Percentiles rank a stretch among this genome's conserved stretches.
These are phyloP conservation scores for Porodaedalea pini DNA, from an alignment of 1,284 basidiomycete genomes.

Conservation along the genomic window DNA sequence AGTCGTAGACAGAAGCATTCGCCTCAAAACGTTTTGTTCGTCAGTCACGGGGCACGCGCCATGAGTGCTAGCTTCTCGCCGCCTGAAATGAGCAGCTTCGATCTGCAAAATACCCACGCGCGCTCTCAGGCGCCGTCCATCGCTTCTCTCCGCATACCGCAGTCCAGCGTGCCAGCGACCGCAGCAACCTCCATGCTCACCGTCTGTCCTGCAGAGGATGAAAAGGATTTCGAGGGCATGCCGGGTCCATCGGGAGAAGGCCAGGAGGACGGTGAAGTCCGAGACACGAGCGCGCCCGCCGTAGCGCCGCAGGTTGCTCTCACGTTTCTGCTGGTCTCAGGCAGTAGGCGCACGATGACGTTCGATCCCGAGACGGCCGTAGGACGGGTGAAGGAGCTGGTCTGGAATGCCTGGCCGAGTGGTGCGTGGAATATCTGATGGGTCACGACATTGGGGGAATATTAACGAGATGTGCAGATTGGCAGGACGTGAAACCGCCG, in stretches of 20 bases:
- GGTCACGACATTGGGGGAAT: not conserved
- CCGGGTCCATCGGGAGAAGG: not conserved
- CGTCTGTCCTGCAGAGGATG: conserved; percentile 18
- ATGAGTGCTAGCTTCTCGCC: not conserved
- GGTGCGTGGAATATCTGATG: conserved; percentile 43
- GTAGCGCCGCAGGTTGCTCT: conserved; percentile 59
- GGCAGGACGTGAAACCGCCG: conserved; percentile 77
- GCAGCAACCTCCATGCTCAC: conserved; percentile 21
- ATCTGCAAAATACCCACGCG: not conserved
- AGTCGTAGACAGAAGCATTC: too few relatives aligned
- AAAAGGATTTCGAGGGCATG: not conserved
- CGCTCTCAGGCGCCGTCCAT: conserved; percentile 13
- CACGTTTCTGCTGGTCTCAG: conserved; percentile 75
- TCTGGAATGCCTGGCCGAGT: conserved; percentile 80
- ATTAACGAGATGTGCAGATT: conserved; percentile 46
- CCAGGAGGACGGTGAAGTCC: not conserved
- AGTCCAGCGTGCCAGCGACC: conserved; percentile 14
- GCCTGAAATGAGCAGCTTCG: conserved; percentile 4
- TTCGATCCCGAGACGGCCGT: conserved; percentile 79
- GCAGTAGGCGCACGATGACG: conserved; percentile 65
- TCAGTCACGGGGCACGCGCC: not conserved
- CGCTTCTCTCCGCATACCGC: conserved; percentile 12
- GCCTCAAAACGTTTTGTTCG: too few relatives aligned
- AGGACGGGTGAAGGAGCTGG: conserved; percentile 78
- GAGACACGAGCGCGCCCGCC: not conserved